Evolutionary conservation across 139 green algal genomes (phyloP).

Genomic region (Asterochloris erici): DNA sequence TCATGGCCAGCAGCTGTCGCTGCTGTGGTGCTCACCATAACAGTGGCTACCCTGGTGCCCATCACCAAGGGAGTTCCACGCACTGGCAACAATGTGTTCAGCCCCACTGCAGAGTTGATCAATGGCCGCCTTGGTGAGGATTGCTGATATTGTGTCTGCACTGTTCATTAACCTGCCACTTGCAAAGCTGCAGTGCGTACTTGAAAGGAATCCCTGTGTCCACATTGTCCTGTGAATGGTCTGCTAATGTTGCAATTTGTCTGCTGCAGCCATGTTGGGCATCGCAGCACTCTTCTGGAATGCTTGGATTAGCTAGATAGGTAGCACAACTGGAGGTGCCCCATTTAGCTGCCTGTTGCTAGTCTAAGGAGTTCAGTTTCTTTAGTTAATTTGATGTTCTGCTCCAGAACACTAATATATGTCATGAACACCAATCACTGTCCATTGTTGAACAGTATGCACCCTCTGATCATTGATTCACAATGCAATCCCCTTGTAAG

Average conservation of each 20-base stretch:
- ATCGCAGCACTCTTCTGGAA: constrained; percentile 16
- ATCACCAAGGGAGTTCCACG: constrained; percentile 28
- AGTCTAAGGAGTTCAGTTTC: too few species aligned
- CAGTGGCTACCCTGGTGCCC: constrained; percentile 41
- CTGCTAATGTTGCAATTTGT: neutral
- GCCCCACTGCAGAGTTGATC: constrained; percentile 26
- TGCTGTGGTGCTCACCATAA: constrained; percentile 31
- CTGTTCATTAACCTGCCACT: neutral
- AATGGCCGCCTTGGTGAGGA: constrained; percentile 22
- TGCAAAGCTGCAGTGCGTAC: neutral
- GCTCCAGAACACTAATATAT: too few species aligned
- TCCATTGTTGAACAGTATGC: too few species aligned
- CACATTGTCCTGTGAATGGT: neutral
- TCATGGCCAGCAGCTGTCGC: neutral
- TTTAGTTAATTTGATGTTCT: too few species aligned
- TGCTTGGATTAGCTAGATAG: neutral
- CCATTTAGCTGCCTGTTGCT: too few species aligned
- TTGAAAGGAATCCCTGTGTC: neutral
- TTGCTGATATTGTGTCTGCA: neutral
- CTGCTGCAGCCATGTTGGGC: constrained; percentile 4
- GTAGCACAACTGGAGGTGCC: too few species aligned
- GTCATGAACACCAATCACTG: too few species aligned
- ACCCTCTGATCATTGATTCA: too few species aligned
- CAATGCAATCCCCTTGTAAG: too few species aligned
- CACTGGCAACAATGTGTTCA: constrained; percentile 21